phyloP scores from a whole-genome alignment of 768 basidiomycete species.

The Lentinula edodes region DNA sequence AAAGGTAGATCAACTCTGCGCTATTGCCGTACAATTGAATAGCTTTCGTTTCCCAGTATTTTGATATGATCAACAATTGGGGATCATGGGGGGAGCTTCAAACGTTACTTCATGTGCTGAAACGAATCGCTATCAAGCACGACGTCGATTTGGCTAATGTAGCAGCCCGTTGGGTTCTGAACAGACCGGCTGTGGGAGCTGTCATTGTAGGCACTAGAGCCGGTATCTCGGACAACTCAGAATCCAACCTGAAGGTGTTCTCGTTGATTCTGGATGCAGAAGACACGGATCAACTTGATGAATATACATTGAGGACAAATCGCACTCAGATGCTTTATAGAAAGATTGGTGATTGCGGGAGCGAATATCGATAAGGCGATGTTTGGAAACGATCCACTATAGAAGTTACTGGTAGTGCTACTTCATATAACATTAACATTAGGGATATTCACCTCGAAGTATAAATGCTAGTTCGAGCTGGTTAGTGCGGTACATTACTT shows the following conservation, averaged over 20 bases:
- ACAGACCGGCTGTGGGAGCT: constrained; percentile 50
- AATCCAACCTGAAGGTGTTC: constrained; percentile 47
- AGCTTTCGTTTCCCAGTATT: constrained; percentile 32
- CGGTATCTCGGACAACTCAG: constrained; percentile 48
- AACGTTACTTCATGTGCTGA: constrained; percentile 36
- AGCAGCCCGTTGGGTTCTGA: constrained; percentile 56
- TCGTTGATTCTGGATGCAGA: constrained; percentile 35
- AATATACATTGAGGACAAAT: constrained; percentile 34
- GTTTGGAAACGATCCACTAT: background rate
- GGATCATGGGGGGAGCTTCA: constrained; percentile 55
- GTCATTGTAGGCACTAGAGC: constrained; percentile 54
- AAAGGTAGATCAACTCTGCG: constrained; percentile 30
- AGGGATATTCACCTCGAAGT: no score
- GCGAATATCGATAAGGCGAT: constrained; percentile 33
- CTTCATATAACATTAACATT: background rate
- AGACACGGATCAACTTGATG: constrained; percentile 41
- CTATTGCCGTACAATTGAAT: background rate
- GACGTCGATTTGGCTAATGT: constrained; percentile 50
- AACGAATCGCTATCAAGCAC: constrained; percentile 44
- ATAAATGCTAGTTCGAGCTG: no score
- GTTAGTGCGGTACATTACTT: no score
- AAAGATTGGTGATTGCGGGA: constrained; percentile 53
- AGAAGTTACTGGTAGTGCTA: background rate
- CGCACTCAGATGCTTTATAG: constrained; percentile 29
- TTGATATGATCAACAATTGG: constrained; percentile 53